Percentiles rank a stretch among this genome's conserved stretches.
Conservation (phyloP, 1,139 yeast genomes). For the Yamadazyma dendronema region DNA sequence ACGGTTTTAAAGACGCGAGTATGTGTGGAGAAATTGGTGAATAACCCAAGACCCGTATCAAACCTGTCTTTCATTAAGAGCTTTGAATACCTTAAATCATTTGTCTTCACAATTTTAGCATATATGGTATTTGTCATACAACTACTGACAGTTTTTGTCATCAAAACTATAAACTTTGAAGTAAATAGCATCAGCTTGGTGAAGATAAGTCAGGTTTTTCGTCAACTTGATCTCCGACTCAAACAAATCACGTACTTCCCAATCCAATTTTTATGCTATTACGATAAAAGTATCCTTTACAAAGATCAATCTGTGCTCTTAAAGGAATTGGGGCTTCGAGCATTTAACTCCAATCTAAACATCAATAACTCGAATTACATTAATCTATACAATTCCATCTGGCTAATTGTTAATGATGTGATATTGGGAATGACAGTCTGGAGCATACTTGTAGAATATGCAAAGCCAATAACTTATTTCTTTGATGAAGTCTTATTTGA, state of each 20-base stretch:
- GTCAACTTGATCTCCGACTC: conserved; percentile 75
- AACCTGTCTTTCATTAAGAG: background rate
- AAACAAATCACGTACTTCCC: conserved; percentile 83
- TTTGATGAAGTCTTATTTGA: conserved; percentile 38
- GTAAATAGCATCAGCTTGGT: conserved; percentile 22
- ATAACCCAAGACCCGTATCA: background rate
- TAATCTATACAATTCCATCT: conserved; percentile 79
- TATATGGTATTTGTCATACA: conserved; percentile 19
- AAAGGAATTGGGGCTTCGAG: conserved; percentile 32
- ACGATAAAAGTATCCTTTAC: conserved; percentile 32
- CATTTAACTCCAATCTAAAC: conserved; percentile 38
- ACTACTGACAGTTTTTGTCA: conserved; percentile 19
- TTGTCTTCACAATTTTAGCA: conserved; percentile 10
- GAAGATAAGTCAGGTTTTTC: conserved; percentile 60
- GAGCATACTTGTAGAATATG: conserved; percentile 47
- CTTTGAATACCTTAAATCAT: background rate
- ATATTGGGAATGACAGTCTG: conserved; percentile 69
- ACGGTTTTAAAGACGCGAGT: conserved; percentile 25
- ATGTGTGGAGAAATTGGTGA: conserved; percentile 4
- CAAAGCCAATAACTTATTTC: conserved; percentile 28
- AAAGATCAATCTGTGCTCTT: conserved; percentile 23
- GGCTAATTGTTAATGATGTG: conserved; percentile 84
- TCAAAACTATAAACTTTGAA: conserved; percentile 25
- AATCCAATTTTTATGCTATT: conserved; percentile 64
- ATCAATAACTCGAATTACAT: conserved; percentile 72